A percentile compares a stretch with the other conserved stretches of the same genome.
These are phyloP conservation scores for Epichloe amarillans DNA, from an alignment of 2,329 filamentous ascomycete species.

Conservation along the genomic window DNA sequence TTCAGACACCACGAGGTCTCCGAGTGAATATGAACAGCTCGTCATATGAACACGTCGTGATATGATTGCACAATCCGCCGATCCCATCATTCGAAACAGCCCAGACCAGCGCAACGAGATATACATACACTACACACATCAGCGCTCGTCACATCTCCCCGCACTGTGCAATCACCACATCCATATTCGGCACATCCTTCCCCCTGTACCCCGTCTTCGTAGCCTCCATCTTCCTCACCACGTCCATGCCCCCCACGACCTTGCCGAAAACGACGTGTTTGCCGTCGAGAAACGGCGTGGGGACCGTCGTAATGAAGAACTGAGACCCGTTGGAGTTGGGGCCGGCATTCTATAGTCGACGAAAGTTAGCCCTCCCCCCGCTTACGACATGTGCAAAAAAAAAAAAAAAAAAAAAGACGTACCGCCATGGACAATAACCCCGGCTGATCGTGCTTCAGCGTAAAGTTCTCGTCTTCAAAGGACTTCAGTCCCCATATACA, in stretches of 20 bases:
- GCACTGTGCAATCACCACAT: slow-evolving; percentile 74
- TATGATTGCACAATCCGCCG: no score
- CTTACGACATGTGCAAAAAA: background rate
- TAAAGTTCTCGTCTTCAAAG: slow-evolving; percentile 88
- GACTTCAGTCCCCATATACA: slow-evolving; percentile 76
- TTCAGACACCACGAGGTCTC: no score
- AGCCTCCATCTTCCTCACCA: slow-evolving; percentile 84
- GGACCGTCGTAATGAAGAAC: slow-evolving; percentile 90
- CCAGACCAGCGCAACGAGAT: no score
- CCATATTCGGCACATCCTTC: slow-evolving; percentile 71
- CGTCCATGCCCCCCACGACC: slow-evolving; percentile 78
- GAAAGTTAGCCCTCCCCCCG: background rate
- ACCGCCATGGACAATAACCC: slow-evolving; percentile 90
- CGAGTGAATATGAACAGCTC: no score
- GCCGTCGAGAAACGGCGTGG: slow-evolving; percentile 75
- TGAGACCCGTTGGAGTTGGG: slow-evolving; percentile 89
- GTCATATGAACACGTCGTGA: no score
- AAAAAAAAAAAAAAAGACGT: slow-evolving; percentile 23
- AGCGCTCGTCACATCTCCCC: slow-evolving; percentile 76
- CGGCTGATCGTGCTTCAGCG: slow-evolving; percentile 60
- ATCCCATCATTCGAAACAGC: background rate
- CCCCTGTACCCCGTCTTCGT: slow-evolving; percentile 64
- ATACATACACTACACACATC: background rate
- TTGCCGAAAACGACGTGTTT: slow-evolving; percentile 96
- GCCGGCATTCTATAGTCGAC: slow-evolving; percentile 57